Conservation (phyloP, 768 basidiomycete genomes). For the Auricularia sp. region DNA sequence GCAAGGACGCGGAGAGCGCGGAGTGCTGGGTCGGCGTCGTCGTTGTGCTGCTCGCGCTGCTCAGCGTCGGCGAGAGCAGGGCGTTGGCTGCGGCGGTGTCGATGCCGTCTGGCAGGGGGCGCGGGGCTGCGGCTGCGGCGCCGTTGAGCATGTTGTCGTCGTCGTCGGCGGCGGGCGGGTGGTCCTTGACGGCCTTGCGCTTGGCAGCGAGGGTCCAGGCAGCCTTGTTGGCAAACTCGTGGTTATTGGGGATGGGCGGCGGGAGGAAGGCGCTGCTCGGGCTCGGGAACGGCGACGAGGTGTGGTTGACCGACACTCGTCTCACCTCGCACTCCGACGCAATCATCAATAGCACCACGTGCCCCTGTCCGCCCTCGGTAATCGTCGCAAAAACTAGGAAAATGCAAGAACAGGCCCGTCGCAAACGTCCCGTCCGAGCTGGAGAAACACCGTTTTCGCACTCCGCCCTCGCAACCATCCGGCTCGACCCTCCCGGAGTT, state of each 20-base stretch:
- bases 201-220: not conserved
- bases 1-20: not conserved
- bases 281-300: not conserved
- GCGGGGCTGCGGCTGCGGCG: not conserved
- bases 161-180: not conserved
- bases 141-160: not conserved
- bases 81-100: not conserved
- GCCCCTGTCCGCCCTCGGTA: no score
- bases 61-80: not conserved
- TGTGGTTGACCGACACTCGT: not conserved
- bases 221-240: slow-evolving; percentile 45
- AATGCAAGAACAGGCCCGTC: no score
- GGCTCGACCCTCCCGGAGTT: no score
- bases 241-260: slow-evolving; percentile 53
- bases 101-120: not conserved
- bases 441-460: no score
- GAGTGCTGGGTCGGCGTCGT: not conserved
- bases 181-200: not conserved
- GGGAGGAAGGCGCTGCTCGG: slow-evolving; percentile 61
- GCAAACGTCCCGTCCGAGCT: no score
- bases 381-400: no score
- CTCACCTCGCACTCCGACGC: not conserved
- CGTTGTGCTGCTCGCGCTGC: not conserved
- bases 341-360: not conserved
- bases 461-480: no score